phyloP scores from a whole-genome alignment of 768 basidiomycete species.

The Grammothele lineata region DNA sequence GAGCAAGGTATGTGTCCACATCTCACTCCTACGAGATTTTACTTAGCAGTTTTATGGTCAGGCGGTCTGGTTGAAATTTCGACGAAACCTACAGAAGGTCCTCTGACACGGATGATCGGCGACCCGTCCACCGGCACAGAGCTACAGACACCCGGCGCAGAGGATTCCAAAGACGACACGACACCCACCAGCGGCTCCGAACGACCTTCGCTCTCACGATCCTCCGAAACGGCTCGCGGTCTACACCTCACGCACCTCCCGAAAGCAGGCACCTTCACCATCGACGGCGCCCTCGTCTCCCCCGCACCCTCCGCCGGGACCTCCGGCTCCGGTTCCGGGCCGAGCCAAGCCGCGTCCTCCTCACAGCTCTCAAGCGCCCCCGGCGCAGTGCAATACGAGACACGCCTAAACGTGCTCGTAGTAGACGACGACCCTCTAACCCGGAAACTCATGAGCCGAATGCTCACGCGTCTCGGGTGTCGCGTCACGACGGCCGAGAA shows the following conservation, averaged over 20 bases:
- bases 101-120: slow-evolving; percentile 40
- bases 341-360: slow-evolving; percentile 10
- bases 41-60: too few relatives aligned
- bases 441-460: slow-evolving; percentile 73
- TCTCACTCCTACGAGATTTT: too few relatives aligned
- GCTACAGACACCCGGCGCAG: slow-evolving; percentile 5
- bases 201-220: slow-evolving; percentile 10
- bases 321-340: slow-evolving; percentile 1
- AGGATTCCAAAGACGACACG: too few relatives aligned
- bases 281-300: slow-evolving; percentile 12
- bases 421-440: slow-evolving; percentile 85
- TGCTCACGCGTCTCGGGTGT: slow-evolving; percentile 77
- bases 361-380: slow-evolving; percentile 4
- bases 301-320: slow-evolving; percentile 5
- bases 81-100: slow-evolving; percentile 34
- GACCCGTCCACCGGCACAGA: slow-evolving; percentile 37
- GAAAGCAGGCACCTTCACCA: slow-evolving; percentile 17
- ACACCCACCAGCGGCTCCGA: too few relatives aligned
- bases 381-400: slow-evolving; percentile 31
- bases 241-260: slow-evolving; percentile 20
- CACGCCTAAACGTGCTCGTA: slow-evolving; percentile 62
- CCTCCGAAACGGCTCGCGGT: slow-evolving; percentile 15
- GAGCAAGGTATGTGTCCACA: slow-evolving; percentile 44
- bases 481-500: slow-evolving; percentile 79
- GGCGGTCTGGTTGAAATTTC: slow-evolving; percentile 58